Evolutionary conservation across 176 grass and related monocot genomes (phyloP).

Genomic region (Rhynchospora breviuscula): DNA sequence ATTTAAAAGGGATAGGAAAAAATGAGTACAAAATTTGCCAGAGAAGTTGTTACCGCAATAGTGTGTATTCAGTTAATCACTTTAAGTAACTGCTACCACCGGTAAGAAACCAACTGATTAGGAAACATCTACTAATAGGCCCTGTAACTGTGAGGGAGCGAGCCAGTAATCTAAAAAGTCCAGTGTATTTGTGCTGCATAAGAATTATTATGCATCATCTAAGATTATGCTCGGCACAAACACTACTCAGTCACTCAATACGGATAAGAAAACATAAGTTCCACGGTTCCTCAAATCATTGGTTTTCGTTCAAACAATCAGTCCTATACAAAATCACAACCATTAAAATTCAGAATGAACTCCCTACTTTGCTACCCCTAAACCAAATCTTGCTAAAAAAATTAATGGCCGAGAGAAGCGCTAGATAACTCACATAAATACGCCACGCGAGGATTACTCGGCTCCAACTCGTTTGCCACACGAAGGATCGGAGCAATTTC

Average conservation of each 20-base stretch:
- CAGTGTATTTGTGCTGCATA: not conserved
- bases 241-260: too few relatives aligned
- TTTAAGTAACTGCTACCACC: not conserved
- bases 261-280: not conserved
- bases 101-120: not conserved
- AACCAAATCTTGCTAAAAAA: not conserved
- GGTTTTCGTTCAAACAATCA: constrained; percentile 7
- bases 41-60: not conserved
- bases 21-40: not conserved
- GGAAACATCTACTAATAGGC: not conserved
- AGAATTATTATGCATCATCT: not conserved
- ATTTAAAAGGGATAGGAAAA: not conserved
- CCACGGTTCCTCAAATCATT: not conserved
- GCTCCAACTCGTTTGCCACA: constrained; percentile 70
- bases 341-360: not conserved
- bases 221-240: too few relatives aligned
- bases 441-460: constrained; percentile 52
- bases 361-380: not conserved
- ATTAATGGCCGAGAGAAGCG: not conserved
- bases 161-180: not conserved
- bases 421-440: constrained; percentile 57
- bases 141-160: not conserved
- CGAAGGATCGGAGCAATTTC: constrained; percentile 77
- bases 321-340: not conserved
- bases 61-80: not conserved